Evolutionary conservation across 495 filamentous ascomycete species (phyloP).

Genomic region (Penicillium cataractarum): DNA sequence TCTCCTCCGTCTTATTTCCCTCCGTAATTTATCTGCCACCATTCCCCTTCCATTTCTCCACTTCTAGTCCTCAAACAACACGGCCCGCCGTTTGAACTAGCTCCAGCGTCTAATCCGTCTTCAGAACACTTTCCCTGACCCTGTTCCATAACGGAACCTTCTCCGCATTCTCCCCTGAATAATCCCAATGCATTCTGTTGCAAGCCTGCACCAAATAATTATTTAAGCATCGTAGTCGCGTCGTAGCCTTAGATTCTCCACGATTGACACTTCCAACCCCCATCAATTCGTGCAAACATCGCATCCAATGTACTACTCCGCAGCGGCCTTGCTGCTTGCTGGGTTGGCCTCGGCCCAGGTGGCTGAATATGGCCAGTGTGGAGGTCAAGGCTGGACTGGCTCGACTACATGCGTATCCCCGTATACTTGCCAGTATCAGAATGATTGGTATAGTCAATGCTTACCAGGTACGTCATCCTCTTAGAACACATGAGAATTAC

Average conservation of each 20-base stretch:
- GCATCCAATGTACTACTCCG: conserved; percentile 5
- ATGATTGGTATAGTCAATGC: conserved; percentile 46
- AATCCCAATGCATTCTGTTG: too few relatives aligned
- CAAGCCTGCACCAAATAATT: background rate
- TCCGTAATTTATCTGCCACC: conserved; percentile 11
- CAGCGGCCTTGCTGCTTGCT: conserved; percentile 21
- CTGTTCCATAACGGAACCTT: conserved; percentile 19
- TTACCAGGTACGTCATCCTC: conserved; percentile 24
- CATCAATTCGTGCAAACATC: too few relatives aligned
- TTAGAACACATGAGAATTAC: background rate
- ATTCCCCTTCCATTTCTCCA: conserved; percentile 3
- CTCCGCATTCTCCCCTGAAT: conserved; percentile 1
- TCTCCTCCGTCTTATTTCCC: background rate
- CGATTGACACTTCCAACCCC: background rate
- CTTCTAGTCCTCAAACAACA: conserved; percentile 26
- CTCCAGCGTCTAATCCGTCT: background rate
- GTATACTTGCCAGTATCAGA: conserved; percentile 36
- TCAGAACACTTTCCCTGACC: background rate
- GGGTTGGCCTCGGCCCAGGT: conserved; percentile 31
- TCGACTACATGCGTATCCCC: conserved; percentile 34
- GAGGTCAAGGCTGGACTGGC: conserved; percentile 34
- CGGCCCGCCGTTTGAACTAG: conserved; percentile 9
- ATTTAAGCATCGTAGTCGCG: background rate
- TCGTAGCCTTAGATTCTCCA: background rate
- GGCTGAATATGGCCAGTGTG: conserved; percentile 41